A percentile compares a stretch with the other conserved stretches of the same genome.
phyloP scores from a whole-genome alignment of 1,139 yeast species.

The Eremothecium sinecaudum region DNA sequence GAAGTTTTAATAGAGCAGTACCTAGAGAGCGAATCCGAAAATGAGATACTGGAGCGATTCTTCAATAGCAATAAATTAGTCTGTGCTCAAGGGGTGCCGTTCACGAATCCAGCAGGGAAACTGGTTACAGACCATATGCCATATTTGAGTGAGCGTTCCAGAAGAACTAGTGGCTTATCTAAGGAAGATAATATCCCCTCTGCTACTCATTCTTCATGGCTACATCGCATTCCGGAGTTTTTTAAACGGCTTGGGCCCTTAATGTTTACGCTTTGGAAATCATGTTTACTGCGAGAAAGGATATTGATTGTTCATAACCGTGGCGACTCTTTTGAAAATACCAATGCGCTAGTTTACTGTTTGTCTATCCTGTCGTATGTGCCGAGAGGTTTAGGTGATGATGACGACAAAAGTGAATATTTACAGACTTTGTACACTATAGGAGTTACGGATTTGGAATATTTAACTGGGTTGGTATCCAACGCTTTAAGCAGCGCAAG shows the following conservation, averaged over 20 bases:
- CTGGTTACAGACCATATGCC: neutral
- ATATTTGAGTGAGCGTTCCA: neutral
- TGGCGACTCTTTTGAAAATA: conserved; percentile 33
- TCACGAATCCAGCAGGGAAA: neutral
- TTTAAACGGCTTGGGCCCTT: conserved; percentile 52
- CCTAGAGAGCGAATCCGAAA: conserved; percentile 16
- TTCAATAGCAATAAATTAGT: conserved; percentile 23
- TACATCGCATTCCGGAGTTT: conserved; percentile 1
- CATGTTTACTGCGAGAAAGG: conserved; percentile 52
- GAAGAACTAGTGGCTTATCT: too few relatives aligned
- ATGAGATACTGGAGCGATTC: conserved; percentile 28
- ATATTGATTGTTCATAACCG: conserved; percentile 46
- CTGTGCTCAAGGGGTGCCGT: conserved; percentile 9
- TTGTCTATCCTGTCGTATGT: conserved; percentile 40
- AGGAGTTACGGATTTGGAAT: conserved; percentile 49
- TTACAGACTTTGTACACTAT: conserved; percentile 54
- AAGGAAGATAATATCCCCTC: neutral
- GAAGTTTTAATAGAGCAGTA: conserved; percentile 35
- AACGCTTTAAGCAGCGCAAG: conserved; percentile 12
- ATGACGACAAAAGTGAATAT: conserved; percentile 19
- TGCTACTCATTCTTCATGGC: conserved; percentile 1
- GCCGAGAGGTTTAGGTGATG: conserved; percentile 30
- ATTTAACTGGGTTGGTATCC: conserved; percentile 16
- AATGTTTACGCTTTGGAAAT: conserved; percentile 61
- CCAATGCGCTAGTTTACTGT: conserved; percentile 42